A percentile compares a stretch with the other conserved stretches of the same genome.
Conservation (phyloP, 257 asterid genomes). For the Nicotiana benthamiana region DNA sequence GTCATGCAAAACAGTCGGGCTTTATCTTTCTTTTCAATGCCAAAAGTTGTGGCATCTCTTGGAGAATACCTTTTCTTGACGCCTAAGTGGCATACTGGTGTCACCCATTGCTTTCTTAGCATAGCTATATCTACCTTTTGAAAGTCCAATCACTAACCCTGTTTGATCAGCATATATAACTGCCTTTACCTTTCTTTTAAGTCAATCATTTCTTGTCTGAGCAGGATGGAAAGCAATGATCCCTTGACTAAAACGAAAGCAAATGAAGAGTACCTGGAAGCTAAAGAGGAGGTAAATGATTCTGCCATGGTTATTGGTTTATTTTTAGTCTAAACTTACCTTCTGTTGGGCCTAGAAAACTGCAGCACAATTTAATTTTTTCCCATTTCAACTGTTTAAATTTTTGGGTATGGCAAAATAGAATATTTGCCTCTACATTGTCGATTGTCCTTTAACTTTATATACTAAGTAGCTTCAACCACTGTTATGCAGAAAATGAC, state of each 20-base stretch:
- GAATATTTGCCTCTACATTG: background rate
- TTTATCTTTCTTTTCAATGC: background rate
- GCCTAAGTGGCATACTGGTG: background rate
- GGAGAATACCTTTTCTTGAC: background rate
- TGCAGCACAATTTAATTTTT: background rate
- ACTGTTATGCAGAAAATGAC: conserved; percentile 1
- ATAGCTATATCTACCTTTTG: background rate
- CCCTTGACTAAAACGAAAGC: background rate
- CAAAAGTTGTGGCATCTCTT: background rate
- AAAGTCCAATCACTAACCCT: background rate
- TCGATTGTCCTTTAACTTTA: background rate
- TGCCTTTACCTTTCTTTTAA: background rate
- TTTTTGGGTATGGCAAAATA: background rate
- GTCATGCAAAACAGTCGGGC: background rate
- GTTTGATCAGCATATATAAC: background rate
- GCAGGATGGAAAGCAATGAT: conserved; percentile 5
- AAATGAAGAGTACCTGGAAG: background rate
- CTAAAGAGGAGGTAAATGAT: conserved; percentile 2
- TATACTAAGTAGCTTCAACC: background rate
- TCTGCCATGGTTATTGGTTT: background rate
- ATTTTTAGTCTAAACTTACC: background rate
- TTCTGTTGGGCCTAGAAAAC: background rate
- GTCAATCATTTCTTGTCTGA: background rate
- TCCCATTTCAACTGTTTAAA: background rate
- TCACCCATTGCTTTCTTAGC: background rate